Percentiles rank a stretch among this genome's conserved stretches.
These are phyloP conservation scores for Chaetomium cochliodes DNA, from an alignment of 495 filamentous ascomycete genomes.

Conservation along the genomic window DNA sequence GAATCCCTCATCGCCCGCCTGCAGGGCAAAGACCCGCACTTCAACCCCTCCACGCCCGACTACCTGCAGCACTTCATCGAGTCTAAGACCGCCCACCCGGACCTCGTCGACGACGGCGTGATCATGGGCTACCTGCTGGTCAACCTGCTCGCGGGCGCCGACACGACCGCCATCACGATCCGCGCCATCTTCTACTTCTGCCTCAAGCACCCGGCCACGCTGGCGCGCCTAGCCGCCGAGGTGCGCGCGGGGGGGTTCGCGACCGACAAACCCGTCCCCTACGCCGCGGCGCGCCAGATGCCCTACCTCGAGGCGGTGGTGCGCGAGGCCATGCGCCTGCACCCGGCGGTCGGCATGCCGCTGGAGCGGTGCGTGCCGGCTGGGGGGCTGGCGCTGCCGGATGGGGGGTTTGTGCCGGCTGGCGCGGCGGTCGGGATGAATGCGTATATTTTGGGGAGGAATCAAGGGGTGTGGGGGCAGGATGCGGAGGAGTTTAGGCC, in stretches of 20 bases:
- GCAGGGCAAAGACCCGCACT: conserved; percentile 23
- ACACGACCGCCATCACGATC: conserved; percentile 44
- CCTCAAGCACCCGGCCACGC: conserved; percentile 32
- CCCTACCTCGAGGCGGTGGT: conserved; percentile 64
- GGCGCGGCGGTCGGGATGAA: conserved; percentile 40
- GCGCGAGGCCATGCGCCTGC: conserved; percentile 61
- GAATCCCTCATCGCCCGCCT: conserved; percentile 19
- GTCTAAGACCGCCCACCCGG: conserved; percentile 28
- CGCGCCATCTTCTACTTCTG: conserved; percentile 35
- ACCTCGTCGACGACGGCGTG: conserved; percentile 23
- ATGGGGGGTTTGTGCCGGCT: conserved; percentile 50
- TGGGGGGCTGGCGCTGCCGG: conserved; percentile 53
- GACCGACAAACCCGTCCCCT: conserved; percentile 19
- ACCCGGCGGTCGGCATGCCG: conserved; percentile 54
- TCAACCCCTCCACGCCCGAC: conserved; percentile 26
- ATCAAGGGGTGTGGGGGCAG: conserved; percentile 47
- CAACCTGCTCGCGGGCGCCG: conserved; percentile 47
- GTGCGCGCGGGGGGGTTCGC: conserved; percentile 13
- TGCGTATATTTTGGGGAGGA: conserved; percentile 37
- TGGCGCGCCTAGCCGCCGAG: conserved; percentile 31
- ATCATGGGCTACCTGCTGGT: conserved; percentile 28
- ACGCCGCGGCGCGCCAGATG: conserved; percentile 32
- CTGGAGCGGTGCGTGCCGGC: conserved; percentile 58
- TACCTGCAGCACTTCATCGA: conserved; percentile 34
- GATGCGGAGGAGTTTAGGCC: conserved; percentile 52